phyloP scores from a whole-genome alignment of 1,284 basidiomycete species.

The Lentinula novae-zelandiae region DNA sequence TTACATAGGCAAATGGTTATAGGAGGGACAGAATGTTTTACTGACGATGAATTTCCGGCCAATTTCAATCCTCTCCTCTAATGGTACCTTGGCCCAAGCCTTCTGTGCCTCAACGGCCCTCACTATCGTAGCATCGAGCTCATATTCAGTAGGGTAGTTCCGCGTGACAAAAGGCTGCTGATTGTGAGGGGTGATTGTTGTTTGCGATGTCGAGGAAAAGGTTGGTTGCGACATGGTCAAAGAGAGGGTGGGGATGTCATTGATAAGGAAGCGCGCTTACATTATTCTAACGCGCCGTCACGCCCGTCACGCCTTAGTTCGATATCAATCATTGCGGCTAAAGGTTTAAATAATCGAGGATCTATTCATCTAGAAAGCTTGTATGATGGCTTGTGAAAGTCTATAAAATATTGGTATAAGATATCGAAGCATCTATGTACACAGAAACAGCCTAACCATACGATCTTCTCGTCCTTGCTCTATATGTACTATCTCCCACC shows the following conservation, averaged over 20 bases:
- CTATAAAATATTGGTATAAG: neutral
- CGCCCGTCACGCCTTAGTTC: too few species aligned
- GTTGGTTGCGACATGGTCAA: neutral
- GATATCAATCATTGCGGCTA: too few species aligned
- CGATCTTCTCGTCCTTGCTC: too few species aligned
- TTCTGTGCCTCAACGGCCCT: conserved; percentile 67
- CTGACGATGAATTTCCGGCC: conserved; percentile 74
- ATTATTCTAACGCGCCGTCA: too few species aligned
- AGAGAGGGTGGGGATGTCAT: neutral
- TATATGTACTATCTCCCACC: too few species aligned
- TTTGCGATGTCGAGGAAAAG: conserved; percentile 37
- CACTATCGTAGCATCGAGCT: conserved; percentile 61
- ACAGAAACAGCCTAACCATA: neutral
- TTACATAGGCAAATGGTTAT: neutral
- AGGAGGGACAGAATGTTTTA: neutral
- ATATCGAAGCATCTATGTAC: neutral
- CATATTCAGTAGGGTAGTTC: conserved; percentile 48
- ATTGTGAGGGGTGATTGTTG: conserved; percentile 67
- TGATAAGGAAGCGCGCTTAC: too few species aligned
- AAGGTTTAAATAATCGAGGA: too few species aligned
- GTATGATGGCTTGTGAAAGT: neutral
- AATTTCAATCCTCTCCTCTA: conserved; percentile 72
- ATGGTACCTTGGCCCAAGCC: conserved; percentile 64
- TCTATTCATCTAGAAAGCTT: too few species aligned
- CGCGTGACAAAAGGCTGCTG: conserved; percentile 58